These are phyloP conservation scores for Castanea crenata DNA, from an alignment of 306 rosid genomes.

Conservation along the genomic window DNA sequence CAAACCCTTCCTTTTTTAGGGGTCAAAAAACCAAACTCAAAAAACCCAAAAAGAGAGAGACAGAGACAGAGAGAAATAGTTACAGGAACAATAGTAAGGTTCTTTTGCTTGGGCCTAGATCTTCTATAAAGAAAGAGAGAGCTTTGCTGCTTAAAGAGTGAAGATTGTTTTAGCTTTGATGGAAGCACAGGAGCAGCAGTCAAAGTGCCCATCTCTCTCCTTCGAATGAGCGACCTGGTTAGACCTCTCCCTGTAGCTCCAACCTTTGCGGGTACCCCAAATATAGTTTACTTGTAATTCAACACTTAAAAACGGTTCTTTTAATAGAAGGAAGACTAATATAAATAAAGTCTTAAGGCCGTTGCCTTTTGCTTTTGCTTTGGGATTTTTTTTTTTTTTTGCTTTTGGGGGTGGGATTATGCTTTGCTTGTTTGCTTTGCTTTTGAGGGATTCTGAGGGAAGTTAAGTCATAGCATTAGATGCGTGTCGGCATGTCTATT, in stretches of 20 bases:
- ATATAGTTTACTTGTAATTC: neutral
- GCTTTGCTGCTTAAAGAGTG: constrained; percentile 28
- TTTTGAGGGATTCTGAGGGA: neutral
- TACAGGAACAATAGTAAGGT: constrained; percentile 60
- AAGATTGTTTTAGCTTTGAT: constrained; percentile 38
- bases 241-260: constrained; percentile 8
- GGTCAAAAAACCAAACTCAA: neutral
- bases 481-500: constrained; percentile 40
- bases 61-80: neutral
- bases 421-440: constrained; percentile 22
- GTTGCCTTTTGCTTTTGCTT: constrained; percentile 1
- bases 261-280: constrained; percentile 15
- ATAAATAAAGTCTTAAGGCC: neutral
- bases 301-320: too few relatives aligned
- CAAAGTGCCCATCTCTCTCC: constrained; percentile 51
- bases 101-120: constrained; percentile 40
- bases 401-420: neutral
- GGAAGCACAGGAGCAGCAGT: constrained; percentile 51
- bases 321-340: too few relatives aligned
- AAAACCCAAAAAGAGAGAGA: neutral
- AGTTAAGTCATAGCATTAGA: neutral
- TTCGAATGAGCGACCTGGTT: neutral
- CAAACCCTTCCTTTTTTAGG: neutral
- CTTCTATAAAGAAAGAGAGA: constrained; percentile 28
- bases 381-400: constrained; percentile 12